phyloP scores from a whole-genome alignment of 2,329 filamentous ascomycete genomes.

The Diaporthe ilicicola region DNA sequence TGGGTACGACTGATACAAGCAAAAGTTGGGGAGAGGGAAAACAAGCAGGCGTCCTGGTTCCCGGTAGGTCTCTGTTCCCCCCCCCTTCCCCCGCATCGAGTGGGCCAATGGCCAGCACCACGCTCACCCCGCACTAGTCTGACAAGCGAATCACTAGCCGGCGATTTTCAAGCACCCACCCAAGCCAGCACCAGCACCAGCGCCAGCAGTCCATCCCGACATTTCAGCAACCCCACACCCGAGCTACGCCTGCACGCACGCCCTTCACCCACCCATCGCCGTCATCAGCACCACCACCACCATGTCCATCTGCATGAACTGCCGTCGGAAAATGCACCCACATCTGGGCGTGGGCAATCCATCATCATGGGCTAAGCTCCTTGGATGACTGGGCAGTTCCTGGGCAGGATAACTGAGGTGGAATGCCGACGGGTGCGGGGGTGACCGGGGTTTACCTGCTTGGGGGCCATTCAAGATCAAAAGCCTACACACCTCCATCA shows the following conservation, averaged over 20 bases:
- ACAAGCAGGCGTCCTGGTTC: background rate
- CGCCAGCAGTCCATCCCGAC: slow-evolving; percentile 13
- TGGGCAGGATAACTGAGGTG: background rate
- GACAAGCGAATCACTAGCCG: slow-evolving; percentile 27
- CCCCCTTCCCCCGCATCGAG: background rate
- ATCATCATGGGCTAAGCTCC: background rate
- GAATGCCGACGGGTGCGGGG: slow-evolving; percentile 6
- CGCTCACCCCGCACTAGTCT: slow-evolving; percentile 25
- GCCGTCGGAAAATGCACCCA: slow-evolving; percentile 10
- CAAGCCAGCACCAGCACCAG: background rate
- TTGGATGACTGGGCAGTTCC: background rate
- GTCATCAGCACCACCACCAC: background rate
- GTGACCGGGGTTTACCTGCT: background rate
- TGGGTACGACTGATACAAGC: background rate
- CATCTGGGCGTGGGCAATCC: background rate
- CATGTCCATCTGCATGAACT: background rate
- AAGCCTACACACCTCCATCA: background rate
- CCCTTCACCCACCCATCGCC: background rate
- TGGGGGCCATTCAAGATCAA: background rate
- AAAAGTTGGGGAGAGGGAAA: slow-evolving; percentile 14
- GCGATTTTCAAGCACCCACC: slow-evolving; percentile 18
- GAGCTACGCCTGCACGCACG: no score
- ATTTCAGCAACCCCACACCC: slow-evolving; percentile 8
- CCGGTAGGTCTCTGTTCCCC: slow-evolving; percentile 14
- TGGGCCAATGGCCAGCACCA: background rate